Base-by-base conservation (phyloP, 176 grass and related monocot species). In the Cenchrus purpureus region DNA sequence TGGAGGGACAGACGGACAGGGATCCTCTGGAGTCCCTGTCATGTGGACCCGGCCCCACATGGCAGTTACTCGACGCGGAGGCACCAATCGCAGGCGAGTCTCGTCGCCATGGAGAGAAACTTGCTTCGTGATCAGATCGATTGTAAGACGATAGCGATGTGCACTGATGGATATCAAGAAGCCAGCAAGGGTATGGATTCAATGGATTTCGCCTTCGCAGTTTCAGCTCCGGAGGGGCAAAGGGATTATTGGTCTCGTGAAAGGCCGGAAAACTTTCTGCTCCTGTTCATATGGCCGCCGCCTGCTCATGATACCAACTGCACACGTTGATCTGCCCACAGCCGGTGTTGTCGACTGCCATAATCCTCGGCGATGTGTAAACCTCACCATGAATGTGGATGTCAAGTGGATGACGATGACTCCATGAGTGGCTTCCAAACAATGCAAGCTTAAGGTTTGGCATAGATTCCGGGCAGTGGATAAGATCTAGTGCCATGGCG, bases 381-480 rank as follows among this genome's bases (percentile, higher is more conserved):
- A 82, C 61, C 53, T 61, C 31, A 19, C 60, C 11, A 22, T 48
- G 44, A 28, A 80, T 13, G 9, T 40, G 37, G 13, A 13, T 34
- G 29, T 12, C 13, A 53, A 44, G 70, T 81, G n/a, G 31, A 52
- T 5, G 55, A 10, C 20, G 57, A 28, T 4, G 37, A 40, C 37
- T 40, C 37, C 37, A 40, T 14, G 37, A 28, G 51, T 77, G 49
- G 46, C 72, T 85, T 86, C 43, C 49, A 74, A 60, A 80, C 9
- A 59, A 15, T 29, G 76, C 59, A 84, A 72, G 12, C 49, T 57
- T 28, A 44, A 43, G 60, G 31, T 81, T 81, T 65, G 55, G 8
- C 72, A 71, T 65, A 78, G 48, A 57, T 77, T 86, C 72, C 64
- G 17, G 77, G 57, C 71, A 90, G 68, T 78, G 73, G 83, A 86